Conservation (phyloP, 148 eudicot genomes). For the Dianthus caryophyllus region DNA sequence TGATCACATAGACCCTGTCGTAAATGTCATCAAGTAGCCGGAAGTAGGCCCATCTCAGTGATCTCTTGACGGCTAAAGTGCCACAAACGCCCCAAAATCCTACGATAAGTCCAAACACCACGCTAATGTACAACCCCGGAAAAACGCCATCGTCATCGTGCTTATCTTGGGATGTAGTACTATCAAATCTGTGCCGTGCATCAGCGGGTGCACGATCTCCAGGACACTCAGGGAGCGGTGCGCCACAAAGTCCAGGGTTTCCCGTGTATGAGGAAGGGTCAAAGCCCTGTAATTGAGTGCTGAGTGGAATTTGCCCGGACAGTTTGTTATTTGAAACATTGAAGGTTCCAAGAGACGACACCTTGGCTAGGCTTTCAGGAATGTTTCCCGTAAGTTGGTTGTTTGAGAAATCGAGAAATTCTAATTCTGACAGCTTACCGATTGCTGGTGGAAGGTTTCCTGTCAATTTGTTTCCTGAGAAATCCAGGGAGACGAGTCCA, state of each 20-base stretch:
- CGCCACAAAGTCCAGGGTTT: slow-evolving; percentile 23
- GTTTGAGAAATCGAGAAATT: too few species aligned
- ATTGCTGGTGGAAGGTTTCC: slow-evolving; percentile 22
- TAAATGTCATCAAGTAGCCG: neutral
- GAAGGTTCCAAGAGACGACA: too few species aligned
- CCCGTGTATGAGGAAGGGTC: slow-evolving; percentile 10
- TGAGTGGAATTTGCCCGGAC: too few species aligned
- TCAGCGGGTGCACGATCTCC: neutral
- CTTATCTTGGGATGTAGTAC: neutral
- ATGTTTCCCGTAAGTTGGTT: too few species aligned
- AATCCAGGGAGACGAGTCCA: neutral
- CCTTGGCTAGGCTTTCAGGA: too few species aligned
- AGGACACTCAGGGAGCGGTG: slow-evolving; percentile 5
- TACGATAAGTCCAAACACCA: slow-evolving; percentile 10
- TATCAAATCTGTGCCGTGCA: neutral
- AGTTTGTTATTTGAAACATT: too few species aligned
- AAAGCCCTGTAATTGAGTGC: too few species aligned
- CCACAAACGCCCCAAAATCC: slow-evolving; percentile 19
- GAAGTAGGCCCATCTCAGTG: slow-evolving; percentile 12
- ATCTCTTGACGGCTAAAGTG: too few species aligned
- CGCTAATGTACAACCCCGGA: slow-evolving; percentile 12
- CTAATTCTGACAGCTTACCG: too few species aligned
- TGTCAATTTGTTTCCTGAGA: neutral
- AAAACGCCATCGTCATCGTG: neutral
- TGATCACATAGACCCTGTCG: neutral